Evolutionary conservation across 257 asterid species (phyloP).

Genomic region (Nicotiana benthamiana): DNA sequence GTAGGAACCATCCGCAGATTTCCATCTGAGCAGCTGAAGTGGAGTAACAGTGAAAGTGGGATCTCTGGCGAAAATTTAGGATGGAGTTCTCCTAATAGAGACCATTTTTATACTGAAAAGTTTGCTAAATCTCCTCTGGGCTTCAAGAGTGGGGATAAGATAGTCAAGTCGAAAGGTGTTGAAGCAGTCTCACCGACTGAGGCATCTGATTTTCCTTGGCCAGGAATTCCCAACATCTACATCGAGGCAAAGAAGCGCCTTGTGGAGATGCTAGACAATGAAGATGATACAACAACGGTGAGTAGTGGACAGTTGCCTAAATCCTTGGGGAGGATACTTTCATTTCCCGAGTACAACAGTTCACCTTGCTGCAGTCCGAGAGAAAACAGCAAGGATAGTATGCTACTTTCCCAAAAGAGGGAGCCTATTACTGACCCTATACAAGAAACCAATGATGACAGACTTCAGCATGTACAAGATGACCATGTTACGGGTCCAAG

Average conservation of each 20-base stretch:
- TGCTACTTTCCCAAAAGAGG: constrained; percentile 33
- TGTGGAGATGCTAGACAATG: constrained; percentile 59
- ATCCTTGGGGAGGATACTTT: constrained; percentile 74
- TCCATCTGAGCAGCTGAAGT: constrained; percentile 33
- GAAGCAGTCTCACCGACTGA: constrained; percentile 20
- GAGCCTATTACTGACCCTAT: constrained; percentile 32
- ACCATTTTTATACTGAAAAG: constrained; percentile 73
- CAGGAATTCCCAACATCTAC: constrained; percentile 55
- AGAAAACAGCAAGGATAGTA: constrained; percentile 33
- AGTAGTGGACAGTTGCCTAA: constrained; percentile 36
- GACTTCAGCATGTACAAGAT: constrained; percentile 25
- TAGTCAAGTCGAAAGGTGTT: constrained; percentile 31
- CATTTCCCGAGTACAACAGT: constrained; percentile 52
- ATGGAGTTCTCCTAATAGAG: constrained; percentile 92
- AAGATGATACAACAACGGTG: constrained; percentile 34
- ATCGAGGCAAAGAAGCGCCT: constrained; percentile 89
- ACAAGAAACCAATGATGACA: constrained; percentile 20
- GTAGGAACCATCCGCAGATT: constrained; percentile 16
- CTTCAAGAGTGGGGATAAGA: constrained; percentile 36
- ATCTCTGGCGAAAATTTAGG: constrained; percentile 43
- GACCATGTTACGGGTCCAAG: constrained; percentile 18
- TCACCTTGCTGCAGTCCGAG: constrained; percentile 63
- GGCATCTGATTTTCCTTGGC: constrained; percentile 20
- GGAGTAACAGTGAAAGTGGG: constrained; percentile 36
- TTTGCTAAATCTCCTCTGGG: constrained; percentile 45